Base-by-base conservation (phyloP, 208 protist species). In the Trypanosoma avium region DNA sequence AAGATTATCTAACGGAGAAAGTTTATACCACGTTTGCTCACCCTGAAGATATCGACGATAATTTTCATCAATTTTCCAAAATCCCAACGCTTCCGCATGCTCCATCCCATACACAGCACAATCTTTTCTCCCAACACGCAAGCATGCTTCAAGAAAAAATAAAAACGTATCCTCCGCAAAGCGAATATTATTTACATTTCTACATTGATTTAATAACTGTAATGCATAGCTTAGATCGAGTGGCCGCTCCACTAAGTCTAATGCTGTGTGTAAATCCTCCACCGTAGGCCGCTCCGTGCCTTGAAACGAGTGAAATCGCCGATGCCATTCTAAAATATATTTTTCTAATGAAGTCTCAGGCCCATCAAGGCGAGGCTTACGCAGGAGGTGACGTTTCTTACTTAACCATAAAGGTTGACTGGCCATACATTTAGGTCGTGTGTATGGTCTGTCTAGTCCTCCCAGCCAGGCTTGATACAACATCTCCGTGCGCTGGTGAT, bases 401-500 rank as follows among this genome's bases (percentile, higher is more conserved):
- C 77, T 93, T 22, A 96, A 84, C 88, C 90, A 96, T 62, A 84
- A 54, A 8, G 90, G 90, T 72, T 93, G 87, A 52, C 92, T 82
- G 21, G 88, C 90, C 87, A 93, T 96, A 67, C 90, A 96, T 73
- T 93, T 93, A 21, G 90, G 90, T 10, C 90, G 77, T 27, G 84
- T 82, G 65, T 96, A 96, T 10, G 90, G 87, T 30, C 90, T 74
- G 61, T 96, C 90, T 10, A 96, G 70, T n/a, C 90, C 90, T 32
- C 90, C 90, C 0, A 96, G 84, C 88, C 90, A 96, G 24, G 90
- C 86, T 82, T 96, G 90, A 65, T 96, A 96, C 46, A 94, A 70
- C 90, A 96, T 96, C 73, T 96, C 90, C 19, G 87, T 96, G 42
- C 90, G 87, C 65, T 96, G 87, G 64, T 94, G 87, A 42, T 94